Conservation (phyloP, 1,139 yeast species). For the Pichia sp. region DNA sequence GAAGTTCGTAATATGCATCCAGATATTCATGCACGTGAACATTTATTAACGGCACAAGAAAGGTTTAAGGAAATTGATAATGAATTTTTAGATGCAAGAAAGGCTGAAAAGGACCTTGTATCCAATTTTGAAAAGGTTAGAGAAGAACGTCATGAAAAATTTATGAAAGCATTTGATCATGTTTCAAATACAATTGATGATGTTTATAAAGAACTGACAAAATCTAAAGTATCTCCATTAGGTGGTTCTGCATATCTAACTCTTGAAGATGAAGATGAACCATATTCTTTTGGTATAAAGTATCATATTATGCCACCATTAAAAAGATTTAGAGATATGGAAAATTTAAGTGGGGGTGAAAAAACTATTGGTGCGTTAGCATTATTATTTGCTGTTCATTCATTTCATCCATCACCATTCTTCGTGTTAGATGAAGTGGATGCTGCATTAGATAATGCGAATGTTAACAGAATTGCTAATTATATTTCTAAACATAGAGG, state of each 20-base stretch:
- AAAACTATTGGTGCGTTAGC: conserved; percentile 96
- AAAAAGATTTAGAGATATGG: conserved; percentile 92
- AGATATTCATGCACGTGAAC: conserved; percentile 72
- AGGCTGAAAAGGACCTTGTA: conserved; percentile 50
- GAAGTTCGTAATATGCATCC: conserved; percentile 66
- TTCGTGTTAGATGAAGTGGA: conserved; percentile 95
- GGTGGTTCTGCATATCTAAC: conserved; percentile 94
- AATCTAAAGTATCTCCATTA: conserved; percentile 56
- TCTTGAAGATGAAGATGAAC: conserved; percentile 85
- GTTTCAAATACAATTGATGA: conserved; percentile 67
- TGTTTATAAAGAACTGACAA: conserved; percentile 85
- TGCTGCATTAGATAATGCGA: conserved; percentile 90
- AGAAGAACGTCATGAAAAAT: conserved; percentile 51
- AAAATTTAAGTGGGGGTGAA: conserved; percentile 91
- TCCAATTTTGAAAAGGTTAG: conserved; percentile 58
- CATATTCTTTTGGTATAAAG: conserved; percentile 73
- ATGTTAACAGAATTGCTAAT: conserved; percentile 77
- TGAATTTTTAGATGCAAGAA: conserved; percentile 60
- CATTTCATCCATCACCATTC: conserved; percentile 90
- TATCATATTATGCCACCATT: conserved; percentile 97
- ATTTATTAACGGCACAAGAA: conserved; percentile 63
- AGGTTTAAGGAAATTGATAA: conserved; percentile 56
- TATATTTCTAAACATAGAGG: conserved; percentile 76
- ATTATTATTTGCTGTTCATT: conserved; percentile 81
- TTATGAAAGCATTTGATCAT: conserved; percentile 70